Evolutionary conservation across 176 grass and related monocot species (phyloP).

Genomic region (Oryza coarctata): DNA sequence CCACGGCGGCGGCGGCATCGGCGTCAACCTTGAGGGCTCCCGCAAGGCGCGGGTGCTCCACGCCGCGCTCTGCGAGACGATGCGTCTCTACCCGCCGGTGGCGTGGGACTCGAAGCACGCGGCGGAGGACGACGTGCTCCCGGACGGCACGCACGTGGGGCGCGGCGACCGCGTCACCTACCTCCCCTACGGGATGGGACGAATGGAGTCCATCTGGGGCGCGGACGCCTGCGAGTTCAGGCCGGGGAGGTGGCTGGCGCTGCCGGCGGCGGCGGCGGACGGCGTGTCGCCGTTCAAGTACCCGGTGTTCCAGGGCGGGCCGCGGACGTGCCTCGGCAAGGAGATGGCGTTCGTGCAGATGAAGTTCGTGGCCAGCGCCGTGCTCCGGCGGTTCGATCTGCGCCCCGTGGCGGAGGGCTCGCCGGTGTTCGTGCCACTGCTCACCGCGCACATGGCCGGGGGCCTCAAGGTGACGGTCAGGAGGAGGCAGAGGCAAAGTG

Average conservation of each 20-base stretch:
- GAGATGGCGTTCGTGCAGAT: constrained; percentile 35
- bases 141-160: constrained; percentile 53
- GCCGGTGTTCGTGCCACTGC: constrained; percentile 64
- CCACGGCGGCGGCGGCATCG: background rate
- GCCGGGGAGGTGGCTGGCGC: constrained; percentile 41
- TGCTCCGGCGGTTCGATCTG: constrained; percentile 59
- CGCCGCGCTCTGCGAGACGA: constrained; percentile 56
- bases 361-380: constrained; percentile 54
- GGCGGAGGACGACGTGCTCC: constrained; percentile 45
- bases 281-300: constrained; percentile 57
- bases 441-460: constrained; percentile 72
- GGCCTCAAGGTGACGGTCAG: constrained; percentile 65
- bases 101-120: constrained; percentile 72
- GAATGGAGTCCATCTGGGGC: constrained; percentile 61
- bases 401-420: constrained; percentile 40
- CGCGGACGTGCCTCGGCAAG: constrained; percentile 27
- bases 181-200: constrained; percentile 74
- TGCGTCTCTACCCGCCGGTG: constrained; percentile 66
- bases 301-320: constrained; percentile 50
- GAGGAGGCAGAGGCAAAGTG: constrained; percentile 19
- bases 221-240: constrained; percentile 41
- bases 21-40: constrained; percentile 32
- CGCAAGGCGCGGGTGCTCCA: constrained; percentile 47
- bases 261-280: background rate
- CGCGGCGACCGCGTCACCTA: constrained; percentile 59